Evolutionary conservation across 2,329 filamentous ascomycete genomes (phyloP).

Genomic region (Penicillium sp.): DNA sequence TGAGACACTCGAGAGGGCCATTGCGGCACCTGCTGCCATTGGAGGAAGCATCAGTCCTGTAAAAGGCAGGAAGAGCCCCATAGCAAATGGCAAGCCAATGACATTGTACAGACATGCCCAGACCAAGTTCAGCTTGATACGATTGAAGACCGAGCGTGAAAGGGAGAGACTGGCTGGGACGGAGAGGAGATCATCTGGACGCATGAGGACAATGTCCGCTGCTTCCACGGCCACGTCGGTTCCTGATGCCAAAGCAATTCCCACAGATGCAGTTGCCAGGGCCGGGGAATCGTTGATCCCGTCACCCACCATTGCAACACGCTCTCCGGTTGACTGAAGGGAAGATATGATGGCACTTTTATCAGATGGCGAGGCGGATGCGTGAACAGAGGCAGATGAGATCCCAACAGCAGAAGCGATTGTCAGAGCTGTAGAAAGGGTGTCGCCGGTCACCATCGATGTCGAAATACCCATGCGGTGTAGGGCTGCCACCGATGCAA

Average conservation of each 20-base stretch:
- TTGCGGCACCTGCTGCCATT: slow-evolving; percentile 91
- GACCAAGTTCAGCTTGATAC: slow-evolving; percentile 90
- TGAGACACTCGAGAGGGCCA: slow-evolving; percentile 88
- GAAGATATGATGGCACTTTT: slow-evolving; percentile 84
- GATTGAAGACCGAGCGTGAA: slow-evolving; percentile 79
- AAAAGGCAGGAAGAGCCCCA: slow-evolving; percentile 92
- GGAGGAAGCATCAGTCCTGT: slow-evolving; percentile 82
- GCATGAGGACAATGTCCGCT: slow-evolving; percentile 94
- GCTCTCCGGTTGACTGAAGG: slow-evolving; percentile 73
- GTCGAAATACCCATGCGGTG: slow-evolving; percentile 83
- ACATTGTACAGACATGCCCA: slow-evolving; percentile 96
- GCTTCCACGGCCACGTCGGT: slow-evolving; percentile 98
- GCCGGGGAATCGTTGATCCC: slow-evolving; percentile 98
- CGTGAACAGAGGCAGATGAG: slow-evolving; percentile 72
- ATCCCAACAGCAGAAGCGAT: slow-evolving; percentile 87
- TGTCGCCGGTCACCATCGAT: slow-evolving; percentile 93
- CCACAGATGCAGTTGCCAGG: slow-evolving; percentile 87
- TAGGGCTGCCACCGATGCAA: slow-evolving; percentile 78
- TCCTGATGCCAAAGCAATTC: slow-evolving; percentile 88
- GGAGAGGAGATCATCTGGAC: slow-evolving; percentile 85
- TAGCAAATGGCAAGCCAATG: slow-evolving; percentile 89
- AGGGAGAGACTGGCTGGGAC: slow-evolving; percentile 87
- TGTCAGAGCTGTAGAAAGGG: slow-evolving; percentile 78
- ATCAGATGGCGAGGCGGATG: slow-evolving; percentile 86
- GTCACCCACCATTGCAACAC: slow-evolving; percentile 96